phyloP scores from a whole-genome alignment of 805 yeast species.

The Saturnispora serradocipensis region DNA sequence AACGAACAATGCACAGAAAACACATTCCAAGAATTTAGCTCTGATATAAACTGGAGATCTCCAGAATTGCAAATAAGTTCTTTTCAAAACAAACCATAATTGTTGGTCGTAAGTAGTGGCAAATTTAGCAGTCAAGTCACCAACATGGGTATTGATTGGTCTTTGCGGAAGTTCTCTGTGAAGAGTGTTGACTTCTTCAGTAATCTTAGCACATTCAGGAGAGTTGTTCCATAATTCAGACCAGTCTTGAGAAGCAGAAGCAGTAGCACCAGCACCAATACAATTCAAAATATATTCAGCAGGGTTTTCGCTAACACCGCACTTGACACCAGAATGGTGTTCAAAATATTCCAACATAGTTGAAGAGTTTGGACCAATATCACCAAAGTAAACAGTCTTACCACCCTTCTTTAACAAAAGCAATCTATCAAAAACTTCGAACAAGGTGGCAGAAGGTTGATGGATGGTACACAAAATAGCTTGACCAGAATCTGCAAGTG shows the following conservation, averaged over 20 bases:
- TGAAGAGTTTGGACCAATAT: conserved; percentile 38
- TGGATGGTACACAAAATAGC: conserved; percentile 49
- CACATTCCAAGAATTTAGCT: conserved; percentile 38
- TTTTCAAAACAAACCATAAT: conserved; percentile 28
- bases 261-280: conserved; percentile 79
- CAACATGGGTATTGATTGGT: conserved; percentile 18
- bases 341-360: conserved; percentile 39
- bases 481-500: conserved; percentile 42
- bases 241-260: conserved; percentile 52
- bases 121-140: conserved; percentile 26
- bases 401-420: conserved; percentile 44
- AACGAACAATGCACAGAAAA: conserved; percentile 37
- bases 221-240: conserved; percentile 49
- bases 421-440: conserved; percentile 35
- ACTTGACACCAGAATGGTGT: conserved; percentile 51
- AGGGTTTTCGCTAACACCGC: conserved; percentile 57
- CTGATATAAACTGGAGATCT: conserved; percentile 43
- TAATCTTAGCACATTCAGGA: conserved; percentile 25
- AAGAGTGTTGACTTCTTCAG: conserved; percentile 26
- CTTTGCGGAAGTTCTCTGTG: conserved; percentile 23
- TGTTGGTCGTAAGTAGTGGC: conserved; percentile 40
- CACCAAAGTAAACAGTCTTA: conserved; percentile 44
- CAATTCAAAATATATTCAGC: conserved; percentile 68
- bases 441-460: conserved; percentile 40
- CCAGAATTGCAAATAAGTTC: conserved; percentile 38